Conservation (phyloP, 192 early-diverging fungal species). For the Phycomyces blakesleeanus region DNA sequence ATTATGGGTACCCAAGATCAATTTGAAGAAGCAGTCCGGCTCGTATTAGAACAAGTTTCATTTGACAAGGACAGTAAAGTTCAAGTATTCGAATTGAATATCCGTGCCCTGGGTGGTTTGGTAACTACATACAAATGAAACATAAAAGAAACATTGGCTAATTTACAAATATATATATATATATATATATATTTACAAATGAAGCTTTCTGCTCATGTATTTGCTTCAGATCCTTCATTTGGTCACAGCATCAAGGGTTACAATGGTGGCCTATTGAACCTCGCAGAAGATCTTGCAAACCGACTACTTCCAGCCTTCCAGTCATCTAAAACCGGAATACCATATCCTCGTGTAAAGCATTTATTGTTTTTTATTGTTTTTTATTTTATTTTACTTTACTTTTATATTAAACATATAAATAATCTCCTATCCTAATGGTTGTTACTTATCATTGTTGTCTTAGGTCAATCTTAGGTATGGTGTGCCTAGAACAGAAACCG, state of each 20-base stretch:
- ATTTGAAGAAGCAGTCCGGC: conserved; percentile 63
- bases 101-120: conserved; percentile 84
- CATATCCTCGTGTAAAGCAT: conserved; percentile 71
- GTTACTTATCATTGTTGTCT: too few relatives aligned
- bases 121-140: too few relatives aligned
- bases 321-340: conserved; percentile 73
- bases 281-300: conserved; percentile 79
- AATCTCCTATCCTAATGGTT: too few relatives aligned
- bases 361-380: too few relatives aligned
- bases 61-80: conserved; percentile 86
- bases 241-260: conserved; percentile 64
- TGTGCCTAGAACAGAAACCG: conserved; percentile 59
- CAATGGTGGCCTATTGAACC: conserved; percentile 68
- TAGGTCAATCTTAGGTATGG: conserved; percentile 73
- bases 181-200: conserved; percentile 1
- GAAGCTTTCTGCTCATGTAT: conserved; percentile 79
- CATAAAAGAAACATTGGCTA: not conserved
- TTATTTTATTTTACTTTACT: too few relatives aligned
- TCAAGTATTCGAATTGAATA: conserved; percentile 95
- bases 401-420: too few relatives aligned
- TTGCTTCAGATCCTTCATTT: conserved; percentile 65
- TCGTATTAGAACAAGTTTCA: conserved; percentile 58
- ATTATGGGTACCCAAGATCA: conserved; percentile 61
- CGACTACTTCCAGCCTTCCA: conserved; percentile 87
- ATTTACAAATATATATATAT: not conserved